A percentile compares a stretch with the other conserved stretches of the same genome.
phyloP scores from a whole-genome alignment of 345 rosid species.

The Eucalyptus curtisii region DNA sequence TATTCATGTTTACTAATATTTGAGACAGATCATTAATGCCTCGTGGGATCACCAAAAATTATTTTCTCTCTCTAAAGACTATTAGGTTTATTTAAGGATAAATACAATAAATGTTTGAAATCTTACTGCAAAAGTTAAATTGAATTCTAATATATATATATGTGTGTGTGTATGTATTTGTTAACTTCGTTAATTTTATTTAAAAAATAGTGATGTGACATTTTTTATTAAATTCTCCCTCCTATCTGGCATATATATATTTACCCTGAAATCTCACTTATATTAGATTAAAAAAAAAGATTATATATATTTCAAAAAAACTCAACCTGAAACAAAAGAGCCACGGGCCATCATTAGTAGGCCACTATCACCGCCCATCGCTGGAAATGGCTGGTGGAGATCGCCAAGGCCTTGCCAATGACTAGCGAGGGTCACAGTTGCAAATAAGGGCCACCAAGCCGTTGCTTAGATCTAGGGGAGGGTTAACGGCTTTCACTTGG shows the following conservation, averaged over 20 bases:
- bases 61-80: not conserved
- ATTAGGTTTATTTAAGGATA: not conserved
- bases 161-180: too few species aligned
- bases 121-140: not conserved
- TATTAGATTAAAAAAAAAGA: too few species aligned
- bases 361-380: accelerated
- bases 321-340: not conserved
- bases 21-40: not conserved
- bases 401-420: not conserved
- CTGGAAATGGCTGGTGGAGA: accelerated
- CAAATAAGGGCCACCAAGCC: not conserved
- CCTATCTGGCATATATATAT: not conserved
- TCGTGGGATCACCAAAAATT: not conserved
- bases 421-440: too few species aligned
- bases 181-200: too few species aligned
- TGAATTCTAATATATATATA: not conserved
- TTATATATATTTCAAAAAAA: too few species aligned
- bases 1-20: not conserved
- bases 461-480: not conserved
- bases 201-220: not conserved
- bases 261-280: too few species aligned
- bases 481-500: not conserved
- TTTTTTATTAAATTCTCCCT: not conserved
- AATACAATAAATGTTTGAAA: not conserved
- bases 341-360: too few species aligned